Evolutionary conservation across 306 rosid species (phyloP), one percentile per base, ranked within the genome.

Genomic region (Casuarina glauca): DNA sequence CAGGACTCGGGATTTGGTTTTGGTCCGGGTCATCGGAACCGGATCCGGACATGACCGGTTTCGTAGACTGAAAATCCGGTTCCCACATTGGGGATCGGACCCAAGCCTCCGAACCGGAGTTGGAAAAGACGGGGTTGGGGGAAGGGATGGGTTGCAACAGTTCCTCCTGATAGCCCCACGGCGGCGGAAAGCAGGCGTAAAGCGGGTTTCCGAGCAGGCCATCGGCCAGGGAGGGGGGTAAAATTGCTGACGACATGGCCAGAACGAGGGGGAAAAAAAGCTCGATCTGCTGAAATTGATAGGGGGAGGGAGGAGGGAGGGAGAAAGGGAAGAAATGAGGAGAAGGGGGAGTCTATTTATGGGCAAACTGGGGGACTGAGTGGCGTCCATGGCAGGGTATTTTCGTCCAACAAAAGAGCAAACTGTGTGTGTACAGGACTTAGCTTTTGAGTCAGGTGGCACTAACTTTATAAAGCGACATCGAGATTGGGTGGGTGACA

Each of bases 401-500:
- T 82, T 76, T 66, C 45, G 97, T 84, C 80, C 0, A 1, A 69
- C 3, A 5, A 0, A 36, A 9, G 9, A 5, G 13, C 8, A 9
- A 49, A 48, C 51, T 35, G 70, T 78, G 70, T 79, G 26, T 42
- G 58, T 45, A 76, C 78, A 50, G 50, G 69, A 35, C 67, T 61
- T 45, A 4, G 84, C 98, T 93, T 93, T 90, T 91, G 98, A 93
- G 95, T 93, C 98, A 87, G 82, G 74, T 19, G 76, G 87, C 97
- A 91, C 93, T 79, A 79, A 26, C 32, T 26, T 26, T 26, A 26
- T 26, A 26, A 26, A 26, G 32, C 32, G 32, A 26, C 32, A 26
- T 26, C 32, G 32, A 26, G 32, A 26, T 42, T 26, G 39, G 63
- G 15, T 45, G 60, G 66, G 80, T 77, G 88, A 86, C 84, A 61